These are phyloP conservation scores for Monilinia vaccinii-corymbosi DNA, from an alignment of 2,329 filamentous ascomycete genomes.

Conservation along the genomic window DNA sequence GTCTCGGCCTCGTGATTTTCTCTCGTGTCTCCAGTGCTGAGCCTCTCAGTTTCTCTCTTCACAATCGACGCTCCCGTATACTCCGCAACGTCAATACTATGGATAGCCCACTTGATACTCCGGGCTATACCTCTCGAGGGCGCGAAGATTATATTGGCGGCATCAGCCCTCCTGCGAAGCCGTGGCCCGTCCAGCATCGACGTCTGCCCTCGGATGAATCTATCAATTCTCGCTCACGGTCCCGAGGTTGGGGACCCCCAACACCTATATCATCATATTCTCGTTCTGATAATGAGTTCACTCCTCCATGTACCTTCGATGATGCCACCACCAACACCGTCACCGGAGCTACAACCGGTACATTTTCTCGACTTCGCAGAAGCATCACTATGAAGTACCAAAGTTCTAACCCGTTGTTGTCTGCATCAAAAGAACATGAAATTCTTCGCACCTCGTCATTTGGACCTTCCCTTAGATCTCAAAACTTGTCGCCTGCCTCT, in stretches of 20 bases:
- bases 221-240: conserved; percentile 7
- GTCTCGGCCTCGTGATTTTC: conserved; percentile 82
- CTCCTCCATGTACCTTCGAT: conserved; percentile 9
- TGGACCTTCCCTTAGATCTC: background rate
- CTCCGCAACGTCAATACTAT: conserved; percentile 12
- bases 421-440: conserved; percentile 1
- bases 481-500: background rate
- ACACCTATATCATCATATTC: conserved; percentile 14
- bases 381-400: conserved; percentile 6
- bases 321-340: background rate
- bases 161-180: background rate
- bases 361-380: conserved; percentile 7
- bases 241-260: conserved; percentile 11
- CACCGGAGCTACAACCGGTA: background rate
- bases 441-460: conserved; percentile 5
- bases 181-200: background rate
- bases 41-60: conserved; percentile 18
- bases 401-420: background rate
- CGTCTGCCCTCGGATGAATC: conserved; percentile 9
- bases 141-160: conserved; percentile 1
- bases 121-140: conserved; percentile 12
- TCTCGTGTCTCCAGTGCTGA: conserved; percentile 38
- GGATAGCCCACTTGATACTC: conserved; percentile 23
- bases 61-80: conserved; percentile 16
- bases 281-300: conserved; percentile 10